phyloP scores from a whole-genome alignment of 768 basidiomycete species.

The Gymnopilus dilepis region DNA sequence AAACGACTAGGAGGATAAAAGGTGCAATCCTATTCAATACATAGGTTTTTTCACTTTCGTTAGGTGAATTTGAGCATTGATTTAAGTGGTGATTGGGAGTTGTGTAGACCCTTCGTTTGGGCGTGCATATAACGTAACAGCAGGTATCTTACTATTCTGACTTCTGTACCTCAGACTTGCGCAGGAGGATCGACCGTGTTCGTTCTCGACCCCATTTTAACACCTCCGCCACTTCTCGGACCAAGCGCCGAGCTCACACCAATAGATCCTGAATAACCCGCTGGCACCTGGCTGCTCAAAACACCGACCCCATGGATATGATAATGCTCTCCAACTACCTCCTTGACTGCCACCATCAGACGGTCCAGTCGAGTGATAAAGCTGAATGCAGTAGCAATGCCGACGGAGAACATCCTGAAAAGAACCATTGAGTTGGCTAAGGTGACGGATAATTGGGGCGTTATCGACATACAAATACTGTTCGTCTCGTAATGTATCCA shows the following conservation, averaged over 20 bases:
- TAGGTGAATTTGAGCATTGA: too few relatives aligned
- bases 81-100: too few relatives aligned
- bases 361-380: conserved; percentile 77
- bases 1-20: too few relatives aligned
- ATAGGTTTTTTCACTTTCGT: too few relatives aligned
- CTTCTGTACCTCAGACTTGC: neutral
- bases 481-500: conserved; percentile 75
- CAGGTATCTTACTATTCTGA: neutral
- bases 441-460: neutral
- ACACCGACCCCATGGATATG: conserved; percentile 75
- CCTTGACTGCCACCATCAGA: conserved; percentile 82
- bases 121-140: too few relatives aligned
- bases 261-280: neutral
- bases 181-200: conserved; percentile 16
- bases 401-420: conserved; percentile 72
- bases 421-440: neutral
- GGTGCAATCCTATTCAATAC: too few relatives aligned
- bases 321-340: conserved; percentile 86
- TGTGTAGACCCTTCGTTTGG: too few relatives aligned
- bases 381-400: conserved; percentile 69
- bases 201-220: conserved; percentile 18
- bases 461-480: conserved; percentile 87
- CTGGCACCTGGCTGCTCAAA: neutral
- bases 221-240: conserved; percentile 5
- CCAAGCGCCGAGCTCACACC: neutral